phyloP scores from a whole-genome alignment of 805 yeast species.

The Starmerella etchellsii region DNA sequence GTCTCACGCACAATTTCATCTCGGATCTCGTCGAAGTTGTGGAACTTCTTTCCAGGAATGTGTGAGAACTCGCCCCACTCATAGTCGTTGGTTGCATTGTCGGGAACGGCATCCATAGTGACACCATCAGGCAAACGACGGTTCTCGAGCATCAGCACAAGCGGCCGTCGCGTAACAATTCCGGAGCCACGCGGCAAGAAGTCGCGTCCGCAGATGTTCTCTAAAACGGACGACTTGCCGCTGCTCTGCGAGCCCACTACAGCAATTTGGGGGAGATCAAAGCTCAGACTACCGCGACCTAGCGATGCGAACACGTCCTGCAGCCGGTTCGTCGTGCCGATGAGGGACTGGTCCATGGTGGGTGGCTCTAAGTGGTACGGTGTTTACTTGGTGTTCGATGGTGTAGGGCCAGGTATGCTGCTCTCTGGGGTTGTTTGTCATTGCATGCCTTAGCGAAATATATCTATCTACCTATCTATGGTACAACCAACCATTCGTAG shows the following conservation, averaged over 20 bases:
- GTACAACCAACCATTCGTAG: too few species aligned
- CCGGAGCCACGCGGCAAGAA: constrained; percentile 88
- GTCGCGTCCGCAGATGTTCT: constrained; percentile 83
- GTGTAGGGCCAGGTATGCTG: too few species aligned
- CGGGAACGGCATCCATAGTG: constrained; percentile 19
- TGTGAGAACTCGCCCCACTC: constrained; percentile 99
- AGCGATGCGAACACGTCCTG: constrained; percentile 96
- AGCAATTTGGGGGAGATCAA: constrained; percentile 87
- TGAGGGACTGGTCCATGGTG: constrained; percentile 59
- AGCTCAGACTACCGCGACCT: constrained; percentile 88
- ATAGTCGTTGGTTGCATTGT: constrained; percentile 26
- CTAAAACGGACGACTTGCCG: constrained; percentile 81
- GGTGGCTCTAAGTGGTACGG: neutral
- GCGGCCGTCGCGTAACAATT: constrained; percentile 80
- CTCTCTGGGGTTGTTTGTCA: too few species aligned
- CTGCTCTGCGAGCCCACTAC: constrained; percentile 87
- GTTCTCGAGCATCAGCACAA: constrained; percentile 68
- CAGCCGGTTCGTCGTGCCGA: constrained; percentile 69
- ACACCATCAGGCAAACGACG: constrained; percentile 23
- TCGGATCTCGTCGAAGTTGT: constrained; percentile 78
- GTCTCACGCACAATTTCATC: constrained; percentile 86
- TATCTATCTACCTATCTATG: too few species aligned
- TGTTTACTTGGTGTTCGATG: neutral
- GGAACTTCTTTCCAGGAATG: constrained; percentile 75
- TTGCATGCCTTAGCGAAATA: too few species aligned